phyloP scores from a whole-genome alignment of 2,329 filamentous ascomycete genomes.

The Whalleya microplaca region DNA sequence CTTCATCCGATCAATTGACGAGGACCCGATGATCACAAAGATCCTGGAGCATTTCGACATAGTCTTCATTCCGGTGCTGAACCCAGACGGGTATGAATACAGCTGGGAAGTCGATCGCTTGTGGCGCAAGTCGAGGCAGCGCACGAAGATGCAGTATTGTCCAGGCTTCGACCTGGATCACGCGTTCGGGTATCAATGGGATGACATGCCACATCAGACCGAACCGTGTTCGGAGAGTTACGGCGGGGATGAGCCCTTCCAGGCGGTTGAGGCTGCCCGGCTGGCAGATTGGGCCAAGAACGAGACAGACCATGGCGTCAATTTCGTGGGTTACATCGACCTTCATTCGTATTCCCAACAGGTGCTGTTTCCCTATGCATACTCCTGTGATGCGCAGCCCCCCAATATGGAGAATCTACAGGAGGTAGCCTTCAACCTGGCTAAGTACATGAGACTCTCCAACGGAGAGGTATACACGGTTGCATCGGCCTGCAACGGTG shows the following conservation, averaged over 20 bases:
- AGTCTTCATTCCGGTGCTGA: slow-evolving; percentile 84
- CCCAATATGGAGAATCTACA: slow-evolving; percentile 90
- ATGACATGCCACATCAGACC: slow-evolving; percentile 63
- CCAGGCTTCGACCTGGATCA: slow-evolving; percentile 88
- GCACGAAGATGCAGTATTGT: slow-evolving; percentile 81
- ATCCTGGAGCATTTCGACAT: slow-evolving; percentile 85
- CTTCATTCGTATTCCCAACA: slow-evolving; percentile 96
- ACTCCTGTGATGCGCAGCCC: slow-evolving; percentile 76
- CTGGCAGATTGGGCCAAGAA: slow-evolving; percentile 84
- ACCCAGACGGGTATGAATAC: slow-evolving; percentile 94
- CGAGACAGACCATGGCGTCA: slow-evolving; percentile 70
- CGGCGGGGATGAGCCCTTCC: slow-evolving; percentile 80
- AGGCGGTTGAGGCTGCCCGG: slow-evolving; percentile 75
- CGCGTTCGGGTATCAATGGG: slow-evolving; percentile 84
- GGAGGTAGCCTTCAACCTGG: slow-evolving; percentile 84
- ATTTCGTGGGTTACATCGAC: slow-evolving; percentile 85
- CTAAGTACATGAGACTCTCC: slow-evolving; percentile 84
- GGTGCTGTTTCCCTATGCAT: slow-evolving; percentile 89
- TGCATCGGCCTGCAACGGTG: slow-evolving; percentile 84
- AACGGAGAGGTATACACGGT: slow-evolving; percentile 77
- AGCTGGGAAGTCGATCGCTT: slow-evolving; percentile 90
- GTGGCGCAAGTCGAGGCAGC: slow-evolving; percentile 93
- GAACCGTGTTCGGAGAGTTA: slow-evolving; percentile 94
- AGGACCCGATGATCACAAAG: slow-evolving; percentile 70
- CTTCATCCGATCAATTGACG: slow-evolving; percentile 81